Evolutionary conservation across 2,329 filamentous ascomycete genomes (phyloP), one percentile per base, ranked within the genome.

Genomic region (Harringtonia aguacate): DNA sequence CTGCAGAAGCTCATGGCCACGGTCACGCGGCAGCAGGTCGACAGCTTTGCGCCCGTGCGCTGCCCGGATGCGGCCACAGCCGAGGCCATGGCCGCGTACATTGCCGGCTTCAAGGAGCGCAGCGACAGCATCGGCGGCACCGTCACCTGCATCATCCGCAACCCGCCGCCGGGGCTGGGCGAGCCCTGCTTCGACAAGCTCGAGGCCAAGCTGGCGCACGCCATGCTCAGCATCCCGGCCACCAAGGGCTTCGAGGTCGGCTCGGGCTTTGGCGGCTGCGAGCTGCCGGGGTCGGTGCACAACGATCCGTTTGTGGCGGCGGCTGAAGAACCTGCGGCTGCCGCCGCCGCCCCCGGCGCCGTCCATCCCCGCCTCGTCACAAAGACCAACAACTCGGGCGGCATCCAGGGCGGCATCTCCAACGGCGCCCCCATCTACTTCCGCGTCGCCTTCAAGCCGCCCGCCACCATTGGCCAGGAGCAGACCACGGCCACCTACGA

Each of bases 111-210:
- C 67, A 75, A 81, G 45, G 86, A 94, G 54, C 72, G 71, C 46
- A 65, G 86, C 47, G 90, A 97, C 69, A 90, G 84, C 66, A 95
- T 94, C 53, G 92, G 92, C 47, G 92, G 92, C 48, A 94, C 87
- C 13, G 88, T 97, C 17, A 95, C 88, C 37, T 97, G 90, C 56
- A 85, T 97, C 33, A 88, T 97, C 58, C 78, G 85, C 51, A 90
- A 94, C 57, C 78, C 79, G 8, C 92, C 90, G 24, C 75, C 78
- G 34, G 90, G 90, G 0, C 75, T 97, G 3, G 92, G 92, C 47
- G 92, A 97, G 72, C 92, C 90, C 1, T 85, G 79, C 63, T 97
- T 98, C 63, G 86, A 94, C 64, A 97, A 97, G 70, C 73, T 97
- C 36, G 89, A 98, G 69, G 92, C 92, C 8, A 78, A 77, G 60